phyloP scores from a whole-genome alignment of 768 basidiomycete genomes.

The Termitomyces sp. region DNA sequence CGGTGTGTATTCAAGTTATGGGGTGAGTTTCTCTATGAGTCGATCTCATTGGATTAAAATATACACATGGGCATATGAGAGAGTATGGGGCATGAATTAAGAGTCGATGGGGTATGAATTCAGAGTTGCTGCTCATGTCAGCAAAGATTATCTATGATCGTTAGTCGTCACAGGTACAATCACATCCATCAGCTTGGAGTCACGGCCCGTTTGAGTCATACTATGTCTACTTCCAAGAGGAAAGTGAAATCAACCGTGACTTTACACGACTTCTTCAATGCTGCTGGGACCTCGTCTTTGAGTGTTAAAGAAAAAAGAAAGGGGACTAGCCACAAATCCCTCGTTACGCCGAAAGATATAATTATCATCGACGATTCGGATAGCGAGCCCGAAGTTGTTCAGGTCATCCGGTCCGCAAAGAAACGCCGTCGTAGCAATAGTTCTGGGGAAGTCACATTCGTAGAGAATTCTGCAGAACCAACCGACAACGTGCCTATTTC shows the following conservation, averaged over 20 bases:
- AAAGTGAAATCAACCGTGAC: slow-evolving; percentile 31
- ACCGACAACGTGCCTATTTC: background rate
- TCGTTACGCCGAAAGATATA: slow-evolving; percentile 27
- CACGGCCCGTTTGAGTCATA: background rate
- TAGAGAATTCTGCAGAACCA: slow-evolving; percentile 13
- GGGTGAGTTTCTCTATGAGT: background rate
- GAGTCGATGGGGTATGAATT: background rate
- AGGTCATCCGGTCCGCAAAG: slow-evolving; percentile 6
- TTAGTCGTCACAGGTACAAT: background rate
- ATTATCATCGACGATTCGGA: slow-evolving; percentile 64
- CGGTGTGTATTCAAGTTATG: background rate
- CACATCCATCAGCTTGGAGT: background rate
- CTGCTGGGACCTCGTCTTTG: slow-evolving; percentile 10
- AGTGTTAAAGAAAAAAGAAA: slow-evolving; percentile 3
- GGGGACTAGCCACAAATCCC: background rate
- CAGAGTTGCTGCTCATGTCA: no score
- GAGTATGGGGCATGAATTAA: background rate
- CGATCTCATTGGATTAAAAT: background rate
- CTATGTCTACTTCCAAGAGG: slow-evolving; percentile 31
- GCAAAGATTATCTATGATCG: no score
- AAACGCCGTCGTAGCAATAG: slow-evolving; percentile 18
- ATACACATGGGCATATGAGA: background rate
- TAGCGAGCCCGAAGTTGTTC: slow-evolving; percentile 10
- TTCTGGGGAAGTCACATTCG: slow-evolving; percentile 28
- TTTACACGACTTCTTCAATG: slow-evolving; percentile 40